phyloP scores from a whole-genome alignment of 2,329 filamentous ascomycete species.

The Shiraia bambusicola region DNA sequence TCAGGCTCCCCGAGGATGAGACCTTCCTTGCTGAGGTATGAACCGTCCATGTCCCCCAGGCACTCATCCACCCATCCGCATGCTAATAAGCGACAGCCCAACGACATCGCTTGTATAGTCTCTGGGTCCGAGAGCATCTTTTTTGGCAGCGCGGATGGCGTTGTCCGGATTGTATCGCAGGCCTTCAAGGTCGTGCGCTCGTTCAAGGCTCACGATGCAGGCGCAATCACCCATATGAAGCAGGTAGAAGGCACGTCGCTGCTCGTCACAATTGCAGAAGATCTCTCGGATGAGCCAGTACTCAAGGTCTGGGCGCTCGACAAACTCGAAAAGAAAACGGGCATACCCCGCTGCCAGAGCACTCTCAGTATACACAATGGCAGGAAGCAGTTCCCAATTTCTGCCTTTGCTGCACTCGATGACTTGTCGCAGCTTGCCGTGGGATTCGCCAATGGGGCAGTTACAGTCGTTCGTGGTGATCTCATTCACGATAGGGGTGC shows the following conservation, averaged over 20 bases:
- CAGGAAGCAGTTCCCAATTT: conserved; percentile 90
- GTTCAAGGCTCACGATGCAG: conserved; percentile 82
- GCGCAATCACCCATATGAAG: conserved; percentile 84
- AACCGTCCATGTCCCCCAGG: conserved; percentile 7
- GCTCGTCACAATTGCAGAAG: conserved; percentile 83
- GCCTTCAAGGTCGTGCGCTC: conserved; percentile 82
- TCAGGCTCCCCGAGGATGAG: conserved; percentile 78
- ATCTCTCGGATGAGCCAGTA: conserved; percentile 81
- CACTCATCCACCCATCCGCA: no score
- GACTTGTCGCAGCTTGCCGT: conserved; percentile 92
- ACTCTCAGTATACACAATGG: conserved; percentile 86
- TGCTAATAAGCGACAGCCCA: conserved; percentile 47
- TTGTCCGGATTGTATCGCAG: conserved; percentile 82
- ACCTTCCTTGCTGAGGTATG: conserved; percentile 78
- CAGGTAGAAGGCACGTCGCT: conserved; percentile 86
- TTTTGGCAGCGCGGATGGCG: conserved; percentile 80
- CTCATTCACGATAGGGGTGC: conserved; percentile 93
- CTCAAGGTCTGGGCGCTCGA: conserved; percentile 98
- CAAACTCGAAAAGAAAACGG: conserved; percentile 90
- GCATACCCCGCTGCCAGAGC: conserved; percentile 82
- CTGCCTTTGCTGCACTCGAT: conserved; percentile 81
- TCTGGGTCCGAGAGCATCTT: conserved; percentile 89
- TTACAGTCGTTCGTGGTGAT: conserved; percentile 90
- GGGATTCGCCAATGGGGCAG: conserved; percentile 92
- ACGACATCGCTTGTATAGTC: conserved; percentile 77